Conservation (phyloP, 2,329 filamentous ascomycete species). For the Sphaerulina musiva region DNA sequence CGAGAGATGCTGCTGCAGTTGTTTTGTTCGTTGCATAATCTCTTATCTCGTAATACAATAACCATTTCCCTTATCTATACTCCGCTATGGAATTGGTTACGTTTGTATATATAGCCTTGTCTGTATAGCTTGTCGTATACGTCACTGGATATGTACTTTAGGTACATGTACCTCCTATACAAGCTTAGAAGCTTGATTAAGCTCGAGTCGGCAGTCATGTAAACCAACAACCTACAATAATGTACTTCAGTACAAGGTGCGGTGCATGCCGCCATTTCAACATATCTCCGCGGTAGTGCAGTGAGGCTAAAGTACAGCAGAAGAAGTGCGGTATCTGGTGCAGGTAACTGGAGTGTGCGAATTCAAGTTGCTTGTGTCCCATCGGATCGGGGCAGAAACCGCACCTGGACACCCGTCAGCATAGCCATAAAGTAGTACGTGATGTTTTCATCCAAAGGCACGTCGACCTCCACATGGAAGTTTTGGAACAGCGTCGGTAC, state of each 20-base stretch:
- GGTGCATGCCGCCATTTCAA: too few species aligned
- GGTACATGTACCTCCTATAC: too few species aligned
- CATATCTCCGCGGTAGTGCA: too few species aligned
- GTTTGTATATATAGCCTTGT: background rate
- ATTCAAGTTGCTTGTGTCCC: background rate
- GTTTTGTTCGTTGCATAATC: slow-evolving; percentile 1
- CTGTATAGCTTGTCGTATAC: background rate
- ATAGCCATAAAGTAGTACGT: slow-evolving; percentile 17
- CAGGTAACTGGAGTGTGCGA: too few species aligned
- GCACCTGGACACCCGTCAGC: slow-evolving; percentile 11
- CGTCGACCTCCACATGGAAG: slow-evolving; percentile 11
- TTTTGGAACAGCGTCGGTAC: slow-evolving; percentile 10
- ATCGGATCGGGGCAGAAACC: background rate
- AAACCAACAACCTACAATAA: too few species aligned
- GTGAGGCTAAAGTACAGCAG: too few species aligned
- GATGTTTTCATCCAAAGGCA: slow-evolving; percentile 13
- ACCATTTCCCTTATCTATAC: background rate
- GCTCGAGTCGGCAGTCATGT: too few species aligned
- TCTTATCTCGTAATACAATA: too few species aligned
- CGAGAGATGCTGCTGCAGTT: background rate
- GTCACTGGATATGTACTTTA: background rate
- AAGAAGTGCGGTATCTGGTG: too few species aligned
- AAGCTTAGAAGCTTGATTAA: background rate
- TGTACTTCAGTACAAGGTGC: too few species aligned
- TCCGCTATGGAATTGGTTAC: background rate